A percentile compares a stretch with the other conserved stretches of the same genome.
phyloP scores from a whole-genome alignment of 2,329 filamentous ascomycete species.

The Aspergillus viridinutans region DNA sequence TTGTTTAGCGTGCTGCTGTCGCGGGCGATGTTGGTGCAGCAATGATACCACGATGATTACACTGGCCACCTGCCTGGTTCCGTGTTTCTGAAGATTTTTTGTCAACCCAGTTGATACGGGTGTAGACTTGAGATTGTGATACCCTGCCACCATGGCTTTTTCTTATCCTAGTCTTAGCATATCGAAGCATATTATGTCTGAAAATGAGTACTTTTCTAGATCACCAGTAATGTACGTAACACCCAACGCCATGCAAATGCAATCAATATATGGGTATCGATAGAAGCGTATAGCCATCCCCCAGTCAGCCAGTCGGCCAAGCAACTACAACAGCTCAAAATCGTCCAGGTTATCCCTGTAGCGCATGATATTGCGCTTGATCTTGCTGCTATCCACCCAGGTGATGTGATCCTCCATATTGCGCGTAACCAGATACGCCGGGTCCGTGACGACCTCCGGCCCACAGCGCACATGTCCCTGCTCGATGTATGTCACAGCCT shows the following conservation, averaged over 20 bases:
- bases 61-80: not conserved
- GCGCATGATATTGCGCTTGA: conserved; percentile 92
- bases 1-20: not conserved
- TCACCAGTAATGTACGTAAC: not conserved
- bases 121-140: conserved; percentile 3
- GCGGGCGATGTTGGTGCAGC: not conserved
- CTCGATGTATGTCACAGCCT: conserved; percentile 73
- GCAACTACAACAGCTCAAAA: conserved; percentile 73
- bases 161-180: not conserved
- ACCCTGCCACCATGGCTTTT: conserved; percentile 3
- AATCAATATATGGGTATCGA: conserved; percentile 11
- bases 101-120: not conserved
- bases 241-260: conserved; percentile 10
- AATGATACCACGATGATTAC: not conserved
- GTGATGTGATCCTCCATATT: conserved; percentile 95
- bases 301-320: not conserved
- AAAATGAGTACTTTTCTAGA: not conserved
- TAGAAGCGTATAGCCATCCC: not conserved
- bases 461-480: conserved; percentile 91
- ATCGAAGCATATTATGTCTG: not conserved
- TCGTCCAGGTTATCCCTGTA: conserved; percentile 95
- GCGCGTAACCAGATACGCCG: conserved; percentile 81
- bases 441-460: conserved; percentile 83
- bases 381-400: conserved; percentile 94
- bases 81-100: not conserved